Evolutionary conservation across 1,139 yeast genomes (phyloP).

Genomic region (Geotrichum candidum): DNA sequence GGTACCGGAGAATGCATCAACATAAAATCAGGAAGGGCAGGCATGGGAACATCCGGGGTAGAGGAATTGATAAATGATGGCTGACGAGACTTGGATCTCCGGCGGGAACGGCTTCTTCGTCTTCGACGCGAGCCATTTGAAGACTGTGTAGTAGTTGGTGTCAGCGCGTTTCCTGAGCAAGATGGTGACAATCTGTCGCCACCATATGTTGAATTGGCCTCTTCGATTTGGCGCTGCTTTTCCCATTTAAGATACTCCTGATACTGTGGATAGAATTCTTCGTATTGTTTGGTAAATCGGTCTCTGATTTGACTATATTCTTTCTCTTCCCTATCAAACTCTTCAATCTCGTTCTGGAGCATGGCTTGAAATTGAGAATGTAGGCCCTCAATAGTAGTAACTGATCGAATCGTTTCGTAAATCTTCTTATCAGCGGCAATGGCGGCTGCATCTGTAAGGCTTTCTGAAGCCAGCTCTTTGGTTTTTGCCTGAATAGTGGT

Average conservation of each 20-base stretch:
- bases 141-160: neutral
- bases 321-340: neutral
- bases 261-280: neutral
- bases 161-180: neutral
- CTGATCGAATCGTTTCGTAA: neutral
- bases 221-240: neutral
- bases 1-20: neutral
- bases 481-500: neutral
- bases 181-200: neutral
- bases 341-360: neutral
- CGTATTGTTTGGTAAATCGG: neutral
- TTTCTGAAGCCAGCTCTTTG: neutral
- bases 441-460: neutral
- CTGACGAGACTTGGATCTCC: neutral
- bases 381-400: neutral
- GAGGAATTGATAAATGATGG: neutral
- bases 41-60: neutral
- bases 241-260: neutral
- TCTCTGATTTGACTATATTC: neutral
- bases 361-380: neutral
- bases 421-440: neutral
- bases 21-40: neutral
- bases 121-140: neutral
- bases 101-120: neutral
- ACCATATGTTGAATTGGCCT: neutral